Evolutionary conservation across 202 grass and related monocot genomes (phyloP).

Genomic region (Carex arenaria): DNA sequence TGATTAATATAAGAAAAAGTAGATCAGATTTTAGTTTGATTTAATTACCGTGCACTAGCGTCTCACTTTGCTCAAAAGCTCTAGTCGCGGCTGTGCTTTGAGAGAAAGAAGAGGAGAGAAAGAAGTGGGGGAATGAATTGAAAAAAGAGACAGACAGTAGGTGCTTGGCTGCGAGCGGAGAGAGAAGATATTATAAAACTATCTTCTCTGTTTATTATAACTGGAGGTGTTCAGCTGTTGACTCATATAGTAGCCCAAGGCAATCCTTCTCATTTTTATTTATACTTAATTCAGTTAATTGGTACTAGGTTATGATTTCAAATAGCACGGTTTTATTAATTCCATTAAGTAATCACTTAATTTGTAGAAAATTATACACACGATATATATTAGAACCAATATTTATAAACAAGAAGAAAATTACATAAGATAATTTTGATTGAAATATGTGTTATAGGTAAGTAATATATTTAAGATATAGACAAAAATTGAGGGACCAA

Average conservation of each 20-base stretch:
- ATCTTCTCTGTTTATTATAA: not conserved
- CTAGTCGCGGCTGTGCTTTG: not conserved
- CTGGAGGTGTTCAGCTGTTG: not conserved
- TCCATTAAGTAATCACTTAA: not conserved
- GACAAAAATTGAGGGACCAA: not conserved
- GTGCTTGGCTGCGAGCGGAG: not conserved
- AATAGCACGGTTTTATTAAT: not conserved
- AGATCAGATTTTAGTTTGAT: conserved; percentile 5
- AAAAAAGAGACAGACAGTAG: conserved; percentile 5
- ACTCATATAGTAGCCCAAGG: not conserved
- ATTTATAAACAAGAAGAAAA: no score
- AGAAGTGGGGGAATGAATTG: conserved; percentile 8
- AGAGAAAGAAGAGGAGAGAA: not conserved
- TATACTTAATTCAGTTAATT: not conserved
- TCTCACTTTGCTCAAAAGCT: not conserved
- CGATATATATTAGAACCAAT: no score
- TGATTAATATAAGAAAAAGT: not conserved
- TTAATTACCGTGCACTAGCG: not conserved
- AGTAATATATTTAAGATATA: no score
- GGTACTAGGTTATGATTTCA: no score
- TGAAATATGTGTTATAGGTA: not conserved
- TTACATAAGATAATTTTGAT: not conserved
- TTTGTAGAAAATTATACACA: no score
- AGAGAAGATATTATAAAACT: not conserved
- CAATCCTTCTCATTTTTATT: not conserved